Evolutionary conservation across 1,284 basidiomycete genomes (phyloP).

Genomic region (Microbotryum scabiosae): DNA sequence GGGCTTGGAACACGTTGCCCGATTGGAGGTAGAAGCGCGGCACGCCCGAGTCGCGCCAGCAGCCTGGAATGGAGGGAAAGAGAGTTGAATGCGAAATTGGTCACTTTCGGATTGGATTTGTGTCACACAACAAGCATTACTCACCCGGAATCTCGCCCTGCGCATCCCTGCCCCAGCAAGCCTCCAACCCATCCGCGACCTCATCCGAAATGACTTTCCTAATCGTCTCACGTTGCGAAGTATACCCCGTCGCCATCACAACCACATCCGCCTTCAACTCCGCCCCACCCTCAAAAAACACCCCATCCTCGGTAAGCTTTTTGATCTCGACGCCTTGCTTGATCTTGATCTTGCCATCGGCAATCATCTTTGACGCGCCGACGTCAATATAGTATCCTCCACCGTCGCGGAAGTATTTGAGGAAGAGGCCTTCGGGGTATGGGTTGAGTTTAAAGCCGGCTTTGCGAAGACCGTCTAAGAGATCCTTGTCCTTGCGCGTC

Average conservation of each 20-base stretch:
- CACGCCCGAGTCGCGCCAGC: slow-evolving; percentile 49
- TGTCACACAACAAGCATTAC: neutral
- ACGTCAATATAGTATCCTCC: slow-evolving; percentile 37
- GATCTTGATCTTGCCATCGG: slow-evolving; percentile 40
- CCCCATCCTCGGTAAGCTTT: slow-evolving; percentile 30
- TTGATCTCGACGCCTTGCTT: slow-evolving; percentile 38
- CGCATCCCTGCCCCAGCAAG: slow-evolving; percentile 52
- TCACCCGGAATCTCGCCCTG: slow-evolving; percentile 51
- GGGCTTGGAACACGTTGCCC: slow-evolving; percentile 37
- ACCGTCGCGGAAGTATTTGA: slow-evolving; percentile 36
- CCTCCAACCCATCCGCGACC: slow-evolving; percentile 45
- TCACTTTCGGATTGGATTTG: too few species aligned
- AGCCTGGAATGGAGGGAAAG: slow-evolving; percentile 32
- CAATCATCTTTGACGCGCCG: slow-evolving; percentile 35
- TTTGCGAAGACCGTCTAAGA: slow-evolving; percentile 41
- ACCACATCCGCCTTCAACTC: slow-evolving; percentile 38
- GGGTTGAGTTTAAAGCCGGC: slow-evolving; percentile 43
- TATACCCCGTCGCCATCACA: slow-evolving; percentile 32
- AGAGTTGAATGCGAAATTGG: neutral
- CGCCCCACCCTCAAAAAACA: slow-evolving; percentile 40
- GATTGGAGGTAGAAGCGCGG: slow-evolving; percentile 52
- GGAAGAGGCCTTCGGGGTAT: slow-evolving; percentile 24
- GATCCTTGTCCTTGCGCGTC: slow-evolving; percentile 37
- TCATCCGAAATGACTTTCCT: slow-evolving; percentile 48
- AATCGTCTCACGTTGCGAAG: slow-evolving; percentile 41